Base-by-base conservation (phyloP, 768 basidiomycete species). In the Hericium coralloides region DNA sequence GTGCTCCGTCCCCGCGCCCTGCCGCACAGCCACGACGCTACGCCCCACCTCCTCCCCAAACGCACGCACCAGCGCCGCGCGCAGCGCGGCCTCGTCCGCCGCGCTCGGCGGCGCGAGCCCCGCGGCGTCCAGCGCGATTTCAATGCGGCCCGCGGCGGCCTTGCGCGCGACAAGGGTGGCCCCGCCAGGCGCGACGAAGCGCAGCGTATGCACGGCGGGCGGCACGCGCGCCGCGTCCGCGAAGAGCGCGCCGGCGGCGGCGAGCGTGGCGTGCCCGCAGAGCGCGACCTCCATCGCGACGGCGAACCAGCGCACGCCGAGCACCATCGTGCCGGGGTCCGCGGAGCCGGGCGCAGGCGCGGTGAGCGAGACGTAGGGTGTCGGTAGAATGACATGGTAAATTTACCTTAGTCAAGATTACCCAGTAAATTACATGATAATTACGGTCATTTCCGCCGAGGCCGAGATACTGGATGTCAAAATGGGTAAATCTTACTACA, bases 261-360 rank as follows among this genome's bases (percentile, higher is more conserved):
- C 71, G 51, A 73, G 63, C 9, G 72, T 70, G 4, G 66, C 71
- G 55, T 72, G 71, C 14, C 71, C 71, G 53, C 70, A 72, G 4
- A 72, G 60, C 1, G 60, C 53, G 4, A 64, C 56, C 56, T 70
- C 69, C 8, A 53, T 38, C 15, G 23, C 18, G 2, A 66, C 62
- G 1, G 68, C 67, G 60, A 68, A 70, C 69, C 67, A 71, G 3
- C 68, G 55, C 26, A 71, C 57, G 25, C 59, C 59, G 53, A 61
- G 67, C 23, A 39, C 51, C n/a, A 41, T 48, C 7, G 12, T 49
- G 2, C 36, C 31, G 12, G 36, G 43, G 8, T 36, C 31, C n/a
- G 12, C 5, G n/a, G 43, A 8, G 17, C 2, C 36, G 10, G 49
- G 31, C 14, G 23, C 7, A 8, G 17, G 17, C 14, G 43, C 53